Percentiles rank a stretch among this genome's conserved stretches.
Conservation (phyloP, 441 rosid species). For the Dalechampia spathulata region DNA sequence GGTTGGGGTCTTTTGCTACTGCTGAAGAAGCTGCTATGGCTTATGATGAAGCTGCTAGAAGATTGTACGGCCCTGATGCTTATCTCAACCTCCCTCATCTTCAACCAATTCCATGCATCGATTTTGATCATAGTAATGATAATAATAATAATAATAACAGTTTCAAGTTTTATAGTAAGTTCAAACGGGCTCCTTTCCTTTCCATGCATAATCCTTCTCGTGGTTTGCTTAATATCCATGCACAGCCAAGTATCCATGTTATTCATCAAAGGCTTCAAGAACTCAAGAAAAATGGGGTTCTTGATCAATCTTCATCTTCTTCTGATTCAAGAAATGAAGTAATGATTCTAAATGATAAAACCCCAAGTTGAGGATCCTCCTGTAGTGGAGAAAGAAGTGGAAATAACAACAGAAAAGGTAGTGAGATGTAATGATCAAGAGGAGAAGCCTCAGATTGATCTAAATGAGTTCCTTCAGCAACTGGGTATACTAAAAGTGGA, state of each 20-base stretch:
- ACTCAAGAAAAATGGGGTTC: conserved; percentile 44
- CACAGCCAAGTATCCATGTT: conserved; percentile 81
- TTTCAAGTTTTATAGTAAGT: conserved; percentile 23
- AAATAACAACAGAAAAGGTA: conserved; percentile 23
- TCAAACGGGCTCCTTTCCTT: conserved; percentile 86
- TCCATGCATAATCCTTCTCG: conserved; percentile 49
- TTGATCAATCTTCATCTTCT: conserved; percentile 21
- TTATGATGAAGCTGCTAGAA: conserved; percentile 75
- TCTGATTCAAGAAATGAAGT: conserved; percentile 32
- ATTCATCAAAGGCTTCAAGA: conserved; percentile 91
- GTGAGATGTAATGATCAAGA: conserved; percentile 8
- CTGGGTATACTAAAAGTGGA: conserved; percentile 60
- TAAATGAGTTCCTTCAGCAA: conserved; percentile 89
- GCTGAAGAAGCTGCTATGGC: conserved; percentile 99
- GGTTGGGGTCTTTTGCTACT: conserved; percentile 86
- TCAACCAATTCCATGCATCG: conserved; percentile 19
- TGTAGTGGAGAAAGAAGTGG: conserved; percentile 26
- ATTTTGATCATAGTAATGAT: background rate
- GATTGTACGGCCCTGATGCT: conserved; percentile 78
- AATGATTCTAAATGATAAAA: conserved; percentile 18
- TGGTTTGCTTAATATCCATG: conserved; percentile 71
- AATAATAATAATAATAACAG: background rate
- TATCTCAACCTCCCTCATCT: conserved; percentile 91
- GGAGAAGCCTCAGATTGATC: conserved; percentile 80
- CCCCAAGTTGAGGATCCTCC: conserved; percentile 9